A percentile compares a stretch with the other conserved stretches of the same genome.
Evolutionary conservation across 345 rosid species (phyloP).

Genomic region (Syzygium aromaticum): DNA sequence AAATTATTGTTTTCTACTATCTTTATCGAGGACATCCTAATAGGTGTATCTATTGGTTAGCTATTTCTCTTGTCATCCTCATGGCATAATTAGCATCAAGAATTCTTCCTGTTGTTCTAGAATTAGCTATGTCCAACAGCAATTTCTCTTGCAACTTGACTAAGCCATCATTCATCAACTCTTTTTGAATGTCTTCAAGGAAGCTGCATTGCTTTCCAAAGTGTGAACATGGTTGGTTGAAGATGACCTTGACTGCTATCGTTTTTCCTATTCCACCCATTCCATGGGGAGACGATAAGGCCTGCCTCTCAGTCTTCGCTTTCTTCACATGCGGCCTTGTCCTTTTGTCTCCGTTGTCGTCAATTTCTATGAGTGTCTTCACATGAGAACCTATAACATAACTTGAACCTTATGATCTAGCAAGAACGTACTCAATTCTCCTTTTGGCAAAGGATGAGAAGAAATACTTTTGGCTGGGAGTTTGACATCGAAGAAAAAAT

Average conservation of each 20-base stretch:
- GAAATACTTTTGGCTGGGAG: neutral
- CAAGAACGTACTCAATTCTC: neutral
- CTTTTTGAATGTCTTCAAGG: neutral
- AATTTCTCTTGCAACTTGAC: neutral
- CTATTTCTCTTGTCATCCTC: neutral
- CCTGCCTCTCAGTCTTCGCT: neutral
- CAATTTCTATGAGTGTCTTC: neutral
- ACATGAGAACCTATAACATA: neutral
- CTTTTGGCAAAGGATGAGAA: neutral
- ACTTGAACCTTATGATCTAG: neutral
- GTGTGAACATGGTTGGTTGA: neutral
- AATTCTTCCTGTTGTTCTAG: neutral
- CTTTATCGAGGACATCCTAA: neutral
- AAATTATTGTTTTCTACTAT: neutral
- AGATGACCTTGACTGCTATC: neutral
- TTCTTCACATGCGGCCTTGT: neutral
- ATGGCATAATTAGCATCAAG: neutral
- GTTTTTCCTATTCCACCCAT: neutral
- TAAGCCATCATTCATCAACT: neutral
- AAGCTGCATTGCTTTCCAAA: neutral
- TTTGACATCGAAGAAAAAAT: neutral
- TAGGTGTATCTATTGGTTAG: neutral
- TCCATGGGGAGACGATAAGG: neutral
- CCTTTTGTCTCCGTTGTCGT: neutral
- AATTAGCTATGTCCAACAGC: neutral